Conservation (phyloP, 2,329 filamentous ascomycete genomes). For the Colletotrichum incanum region DNA sequence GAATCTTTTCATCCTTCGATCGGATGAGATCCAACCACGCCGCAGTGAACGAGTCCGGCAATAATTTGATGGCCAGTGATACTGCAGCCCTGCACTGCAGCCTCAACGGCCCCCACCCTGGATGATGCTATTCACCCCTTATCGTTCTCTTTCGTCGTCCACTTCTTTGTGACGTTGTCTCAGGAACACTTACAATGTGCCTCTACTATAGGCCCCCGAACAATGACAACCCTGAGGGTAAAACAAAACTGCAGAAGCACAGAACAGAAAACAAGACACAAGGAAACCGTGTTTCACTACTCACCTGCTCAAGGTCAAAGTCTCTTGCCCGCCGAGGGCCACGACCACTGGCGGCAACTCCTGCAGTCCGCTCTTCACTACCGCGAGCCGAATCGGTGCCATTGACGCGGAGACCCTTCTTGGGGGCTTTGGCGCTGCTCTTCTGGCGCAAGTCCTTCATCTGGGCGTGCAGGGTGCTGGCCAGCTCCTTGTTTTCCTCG, state of each 20-base stretch:
- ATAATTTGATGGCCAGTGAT: slow-evolving; percentile 1
- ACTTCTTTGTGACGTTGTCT: slow-evolving; percentile 16
- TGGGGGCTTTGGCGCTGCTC: slow-evolving; percentile 65
- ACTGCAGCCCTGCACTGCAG: background rate
- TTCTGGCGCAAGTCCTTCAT: slow-evolving; percentile 72
- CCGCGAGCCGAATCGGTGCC: slow-evolving; percentile 77
- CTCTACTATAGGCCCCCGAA: background rate
- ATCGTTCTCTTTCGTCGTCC: background rate
- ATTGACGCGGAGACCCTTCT: slow-evolving; percentile 63
- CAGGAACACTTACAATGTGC: slow-evolving; percentile 9
- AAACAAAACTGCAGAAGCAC: slow-evolving; percentile 24
- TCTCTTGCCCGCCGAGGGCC: slow-evolving; percentile 84
- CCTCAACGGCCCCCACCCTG: slow-evolving; percentile 8
- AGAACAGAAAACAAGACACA: slow-evolving; percentile 43
- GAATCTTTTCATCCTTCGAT: background rate
- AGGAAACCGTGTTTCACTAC: slow-evolving; percentile 52
- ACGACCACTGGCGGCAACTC: slow-evolving; percentile 71
- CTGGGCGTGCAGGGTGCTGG: slow-evolving; percentile 79
- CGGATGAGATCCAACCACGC: background rate
- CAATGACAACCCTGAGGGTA: slow-evolving; percentile 1
- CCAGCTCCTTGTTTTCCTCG: slow-evolving; percentile 94
- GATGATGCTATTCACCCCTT: slow-evolving; percentile 28
- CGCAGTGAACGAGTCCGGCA: background rate
- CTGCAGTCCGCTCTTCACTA: slow-evolving; percentile 83
- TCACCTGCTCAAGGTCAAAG: slow-evolving; percentile 86